These are phyloP conservation scores for Chloranthus sessilifolius DNA, from an alignment of 164 flowering plant species.

Conservation along the genomic window DNA sequence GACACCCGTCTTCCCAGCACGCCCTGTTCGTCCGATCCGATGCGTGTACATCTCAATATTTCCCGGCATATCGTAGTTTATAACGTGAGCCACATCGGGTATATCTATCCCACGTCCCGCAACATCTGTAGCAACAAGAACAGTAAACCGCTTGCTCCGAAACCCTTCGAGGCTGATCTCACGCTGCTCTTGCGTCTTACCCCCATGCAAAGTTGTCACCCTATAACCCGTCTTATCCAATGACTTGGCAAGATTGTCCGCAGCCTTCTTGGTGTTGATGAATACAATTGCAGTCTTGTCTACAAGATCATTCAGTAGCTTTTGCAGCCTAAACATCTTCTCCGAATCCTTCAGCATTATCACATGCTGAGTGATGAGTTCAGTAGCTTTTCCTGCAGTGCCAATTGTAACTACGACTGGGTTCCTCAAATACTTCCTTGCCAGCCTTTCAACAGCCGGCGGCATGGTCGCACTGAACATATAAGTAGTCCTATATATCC, in stretches of 20 bases:
- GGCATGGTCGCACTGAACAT: constrained; percentile 99
- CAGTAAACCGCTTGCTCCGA: constrained; percentile 74
- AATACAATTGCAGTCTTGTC: constrained; percentile 92
- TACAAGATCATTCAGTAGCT: constrained; percentile 65
- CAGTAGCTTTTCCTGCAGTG: constrained; percentile 91
- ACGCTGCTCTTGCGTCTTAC: constrained; percentile 87
- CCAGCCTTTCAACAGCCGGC: constrained; percentile 84
- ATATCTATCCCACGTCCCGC: constrained; percentile 97
- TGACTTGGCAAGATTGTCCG: constrained; percentile 57
- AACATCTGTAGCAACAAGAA: constrained; percentile 94
- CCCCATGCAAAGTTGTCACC: constrained; percentile 87
- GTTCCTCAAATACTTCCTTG: constrained; percentile 84
- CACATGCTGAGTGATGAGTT: constrained; percentile 70
- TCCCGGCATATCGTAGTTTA: constrained; percentile 82
- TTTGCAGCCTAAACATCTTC: constrained; percentile 53
- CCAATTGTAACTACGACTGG: constrained; percentile 91
- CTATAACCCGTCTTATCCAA: constrained; percentile 71
- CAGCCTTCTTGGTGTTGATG: constrained; percentile 75
- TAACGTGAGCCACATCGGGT: constrained; percentile 88
- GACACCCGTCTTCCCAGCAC: constrained; percentile 92
- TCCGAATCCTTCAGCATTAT: constrained; percentile 74
- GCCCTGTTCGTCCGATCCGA: constrained; percentile 92
- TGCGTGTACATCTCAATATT: constrained; percentile 82
- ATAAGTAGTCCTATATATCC: constrained; percentile 80
- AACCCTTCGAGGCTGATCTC: constrained; percentile 93